Evolutionary conservation across 176 grass and related monocot genomes (phyloP).

Genomic region (Alopecurus myosuroides): DNA sequence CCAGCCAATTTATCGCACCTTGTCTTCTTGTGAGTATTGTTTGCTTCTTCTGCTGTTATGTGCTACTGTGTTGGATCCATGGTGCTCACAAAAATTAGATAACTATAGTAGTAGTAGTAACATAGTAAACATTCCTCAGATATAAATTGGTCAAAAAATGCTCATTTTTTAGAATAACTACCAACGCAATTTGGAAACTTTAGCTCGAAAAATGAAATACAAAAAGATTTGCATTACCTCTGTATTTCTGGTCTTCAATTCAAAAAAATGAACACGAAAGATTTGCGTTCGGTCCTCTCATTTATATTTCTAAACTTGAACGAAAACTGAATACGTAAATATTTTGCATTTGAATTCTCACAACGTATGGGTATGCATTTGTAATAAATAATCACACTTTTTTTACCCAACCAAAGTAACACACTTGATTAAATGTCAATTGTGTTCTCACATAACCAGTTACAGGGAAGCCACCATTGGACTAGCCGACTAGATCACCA

Average conservation of each 20-base stretch:
- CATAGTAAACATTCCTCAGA: neutral
- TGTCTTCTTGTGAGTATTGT: conserved; percentile 67
- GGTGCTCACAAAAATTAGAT: conserved; percentile 12
- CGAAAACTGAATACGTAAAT: neutral
- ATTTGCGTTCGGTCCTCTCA: neutral
- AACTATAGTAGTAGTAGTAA: neutral
- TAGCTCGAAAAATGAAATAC: neutral
- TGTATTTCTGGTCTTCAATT: neutral
- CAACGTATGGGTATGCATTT: neutral
- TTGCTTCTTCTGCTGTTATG: conserved; percentile 9
- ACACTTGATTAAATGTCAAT: conserved; percentile 11
- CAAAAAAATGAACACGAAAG: neutral
- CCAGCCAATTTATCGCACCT: conserved; percentile 61
- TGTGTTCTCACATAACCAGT: conserved; percentile 1
- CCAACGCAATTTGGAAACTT: neutral
- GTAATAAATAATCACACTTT: neutral
- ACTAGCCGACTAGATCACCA: conserved; percentile 72
- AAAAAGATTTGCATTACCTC: neutral
- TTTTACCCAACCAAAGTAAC: no score
- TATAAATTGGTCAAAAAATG: neutral
- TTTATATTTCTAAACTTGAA: neutral
- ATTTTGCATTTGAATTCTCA: neutral
- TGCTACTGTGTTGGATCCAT: neutral
- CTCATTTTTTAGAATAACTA: neutral
- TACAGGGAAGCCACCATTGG: conserved; percentile 64